A percentile compares a stretch with the other conserved stretches of the same genome.
phyloP scores from a whole-genome alignment of 2,329 filamentous ascomycete species.

The Neofusicoccum laricinum region DNA sequence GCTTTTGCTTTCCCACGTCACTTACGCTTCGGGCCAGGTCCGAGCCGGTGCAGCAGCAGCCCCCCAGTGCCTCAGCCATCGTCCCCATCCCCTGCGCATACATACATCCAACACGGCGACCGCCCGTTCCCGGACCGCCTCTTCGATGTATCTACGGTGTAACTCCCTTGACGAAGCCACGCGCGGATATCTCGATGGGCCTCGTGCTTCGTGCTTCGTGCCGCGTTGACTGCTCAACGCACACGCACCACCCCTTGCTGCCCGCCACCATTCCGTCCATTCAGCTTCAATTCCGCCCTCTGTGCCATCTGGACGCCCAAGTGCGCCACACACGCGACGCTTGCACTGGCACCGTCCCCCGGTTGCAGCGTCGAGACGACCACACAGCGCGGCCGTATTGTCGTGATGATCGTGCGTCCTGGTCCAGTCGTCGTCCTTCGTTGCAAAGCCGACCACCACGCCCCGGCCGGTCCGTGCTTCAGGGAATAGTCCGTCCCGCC shows the following conservation, averaged over 20 bases:
- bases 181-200: constrained; percentile 8
- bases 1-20: background rate
- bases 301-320: background rate
- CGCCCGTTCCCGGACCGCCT: background rate
- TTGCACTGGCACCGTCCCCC: no score
- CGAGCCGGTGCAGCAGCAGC: background rate
- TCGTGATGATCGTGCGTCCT: no score
- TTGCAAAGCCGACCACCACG: no score
- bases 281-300: background rate
- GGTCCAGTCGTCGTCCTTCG: no score
- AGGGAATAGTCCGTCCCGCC: no score
- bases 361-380: no score
- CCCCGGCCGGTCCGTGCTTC: background rate
- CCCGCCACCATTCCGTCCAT: background rate
- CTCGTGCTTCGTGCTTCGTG: constrained; percentile 10
- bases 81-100: background rate
- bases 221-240: background rate
- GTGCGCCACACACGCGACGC: background rate
- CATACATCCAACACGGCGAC: background rate
- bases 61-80: no score
- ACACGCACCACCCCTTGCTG: background rate
- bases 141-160: constrained; percentile 13
- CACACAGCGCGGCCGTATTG: no score
- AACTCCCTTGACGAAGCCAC: background rate
- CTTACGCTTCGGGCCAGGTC: background rate